Base-by-base conservation (phyloP, 768 basidiomycete species). In the Phanerochaete carnosa region DNA sequence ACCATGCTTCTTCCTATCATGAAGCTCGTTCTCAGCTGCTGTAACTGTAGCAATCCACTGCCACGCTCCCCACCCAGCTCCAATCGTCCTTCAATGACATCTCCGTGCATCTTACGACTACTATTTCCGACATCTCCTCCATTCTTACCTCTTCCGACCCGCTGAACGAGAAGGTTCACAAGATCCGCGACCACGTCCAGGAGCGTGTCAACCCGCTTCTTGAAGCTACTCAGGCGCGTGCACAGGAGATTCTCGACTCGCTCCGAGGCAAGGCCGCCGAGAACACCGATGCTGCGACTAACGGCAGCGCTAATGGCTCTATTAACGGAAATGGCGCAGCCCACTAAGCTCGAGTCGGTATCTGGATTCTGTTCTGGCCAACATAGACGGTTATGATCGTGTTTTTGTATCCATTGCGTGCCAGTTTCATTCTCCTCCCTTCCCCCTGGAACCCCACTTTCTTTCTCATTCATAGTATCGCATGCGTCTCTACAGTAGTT, bases 141-240 rank as follows among this genome's bases (percentile, higher is more conserved):
- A 86, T 88, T 62, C 66, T 88, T 52, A 77, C 76, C 35, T 80
- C 84, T 58, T 80, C 88, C 55, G 67, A 86, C 19, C 78, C 88
- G 0, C 61, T 89, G 2, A 78, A 81, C 46, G 89, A 89, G 59
- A 91, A 89, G 76, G 80, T 84, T 19, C 65, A 72, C 50, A 82
- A 81, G 59, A 75, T 90, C 22, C 71, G 78, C 25, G 74, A 78
- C 55, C 84, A 88, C 57, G 86, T 91, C 26, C 81, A 77, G 66
- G 80, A 82, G 26, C 81, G 82, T 33, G 82, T 90, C 25, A 75
- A 76, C 28, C 90, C 89, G 22, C 69, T 89, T 55, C 77, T 91
- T 15, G 85, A 87, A 19, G 70, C 70, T 8, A 70, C 73, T 7
- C 59, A 68, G 22, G 63, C 64, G 46, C 70, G 71, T 11, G 62